phyloP scores from a whole-genome alignment of 805 yeast species.

The Wickerhamiella galacta region DNA sequence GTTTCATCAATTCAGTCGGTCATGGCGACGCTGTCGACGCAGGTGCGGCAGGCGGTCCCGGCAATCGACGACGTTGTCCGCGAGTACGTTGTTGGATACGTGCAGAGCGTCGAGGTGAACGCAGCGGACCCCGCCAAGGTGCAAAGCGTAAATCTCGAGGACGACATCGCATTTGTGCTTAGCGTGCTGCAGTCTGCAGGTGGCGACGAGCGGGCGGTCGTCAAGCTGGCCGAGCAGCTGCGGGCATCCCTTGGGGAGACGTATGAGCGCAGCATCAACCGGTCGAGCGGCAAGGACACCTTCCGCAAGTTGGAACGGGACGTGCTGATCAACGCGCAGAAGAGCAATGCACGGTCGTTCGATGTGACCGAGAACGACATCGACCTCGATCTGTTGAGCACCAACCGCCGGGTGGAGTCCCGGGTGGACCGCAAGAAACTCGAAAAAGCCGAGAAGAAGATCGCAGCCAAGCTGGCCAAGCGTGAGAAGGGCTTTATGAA shows the following conservation, averaged over 20 bases:
- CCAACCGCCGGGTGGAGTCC: slow-evolving; percentile 83
- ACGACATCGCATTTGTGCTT: slow-evolving; percentile 53
- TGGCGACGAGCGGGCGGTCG: slow-evolving; percentile 44
- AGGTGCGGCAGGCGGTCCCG: slow-evolving; percentile 75
- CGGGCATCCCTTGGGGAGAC: slow-evolving; percentile 31
- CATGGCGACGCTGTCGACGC: background rate
- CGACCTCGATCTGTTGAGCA: slow-evolving; percentile 59
- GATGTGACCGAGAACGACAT: slow-evolving; percentile 28
- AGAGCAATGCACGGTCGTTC: slow-evolving; percentile 54
- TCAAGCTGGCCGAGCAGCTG: slow-evolving; percentile 34
- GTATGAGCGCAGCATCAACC: slow-evolving; percentile 28
- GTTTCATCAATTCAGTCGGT: too few relatives aligned
- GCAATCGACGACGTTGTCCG: slow-evolving; percentile 73
- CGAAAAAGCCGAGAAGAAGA: slow-evolving; percentile 93
- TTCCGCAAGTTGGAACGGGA: slow-evolving; percentile 61
- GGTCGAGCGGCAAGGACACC: slow-evolving; percentile 53
- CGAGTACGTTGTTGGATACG: slow-evolving; percentile 81
- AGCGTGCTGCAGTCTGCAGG: slow-evolving; percentile 67
- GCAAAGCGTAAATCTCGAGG: slow-evolving; percentile 45
- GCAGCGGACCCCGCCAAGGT: slow-evolving; percentile 74
- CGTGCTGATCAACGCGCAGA: slow-evolving; percentile 56
- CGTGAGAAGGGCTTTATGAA: slow-evolving; percentile 26
- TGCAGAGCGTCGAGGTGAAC: slow-evolving; percentile 58
- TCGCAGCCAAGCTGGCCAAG: slow-evolving; percentile 93
- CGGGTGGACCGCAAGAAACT: slow-evolving; percentile 92